These are phyloP conservation scores for Aurifilum marmelostoma DNA, from an alignment of 2,329 filamentous ascomycete species.

Conservation along the genomic window DNA sequence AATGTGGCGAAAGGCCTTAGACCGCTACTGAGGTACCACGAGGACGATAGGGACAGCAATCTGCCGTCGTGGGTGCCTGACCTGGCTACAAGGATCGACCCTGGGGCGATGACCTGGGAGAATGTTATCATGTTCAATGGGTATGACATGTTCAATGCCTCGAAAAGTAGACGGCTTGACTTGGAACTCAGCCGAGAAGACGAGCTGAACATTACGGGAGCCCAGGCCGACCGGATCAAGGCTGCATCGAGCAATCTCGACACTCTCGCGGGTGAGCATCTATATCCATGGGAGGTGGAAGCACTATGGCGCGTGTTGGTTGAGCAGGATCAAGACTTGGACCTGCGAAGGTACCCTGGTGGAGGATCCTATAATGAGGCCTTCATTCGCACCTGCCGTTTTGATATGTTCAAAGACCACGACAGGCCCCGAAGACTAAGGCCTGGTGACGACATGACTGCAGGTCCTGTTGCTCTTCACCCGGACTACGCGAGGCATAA, in stretches of 20 bases:
- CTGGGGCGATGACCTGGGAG: not conserved
- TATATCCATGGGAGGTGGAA: accelerated
- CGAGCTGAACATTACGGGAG: not conserved
- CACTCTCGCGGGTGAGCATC: not conserved
- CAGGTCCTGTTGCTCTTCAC: not conserved
- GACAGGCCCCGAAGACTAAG: not conserved
- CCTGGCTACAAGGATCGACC: not conserved
- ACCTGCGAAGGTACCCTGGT: not conserved
- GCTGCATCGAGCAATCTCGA: not conserved
- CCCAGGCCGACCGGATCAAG: not conserved
- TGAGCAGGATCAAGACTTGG: not conserved
- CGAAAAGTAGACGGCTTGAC: not conserved
- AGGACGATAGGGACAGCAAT: not conserved
- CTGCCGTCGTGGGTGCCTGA: not conserved
- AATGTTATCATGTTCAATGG: not conserved
- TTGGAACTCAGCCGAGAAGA: not conserved
- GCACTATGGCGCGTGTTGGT: not conserved
- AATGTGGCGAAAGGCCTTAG: not conserved
- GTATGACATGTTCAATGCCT: not conserved
- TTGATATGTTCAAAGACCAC: not conserved
- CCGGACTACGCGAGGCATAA: no score
- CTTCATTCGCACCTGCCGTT: not conserved
- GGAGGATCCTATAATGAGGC: not conserved
- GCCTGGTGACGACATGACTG: not conserved
- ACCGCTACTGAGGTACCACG: not conserved